Conservation (phyloP, 2,329 filamentous ascomycete species). For the Aspergillus japonicus region DNA sequence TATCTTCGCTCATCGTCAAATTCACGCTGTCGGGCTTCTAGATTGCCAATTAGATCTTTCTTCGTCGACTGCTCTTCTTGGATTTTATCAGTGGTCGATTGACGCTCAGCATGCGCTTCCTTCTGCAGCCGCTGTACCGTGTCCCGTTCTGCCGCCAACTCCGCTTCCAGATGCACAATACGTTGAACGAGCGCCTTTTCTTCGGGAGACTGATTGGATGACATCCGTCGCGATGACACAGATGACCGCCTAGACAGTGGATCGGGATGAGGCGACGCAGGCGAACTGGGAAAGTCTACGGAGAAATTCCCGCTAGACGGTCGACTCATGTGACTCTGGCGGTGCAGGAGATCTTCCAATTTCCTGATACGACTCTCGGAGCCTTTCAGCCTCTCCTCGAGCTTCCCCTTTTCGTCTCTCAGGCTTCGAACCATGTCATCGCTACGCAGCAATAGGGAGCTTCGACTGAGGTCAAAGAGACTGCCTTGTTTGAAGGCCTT, state of each 20-base stretch:
- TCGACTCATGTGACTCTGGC: conserved; percentile 64
- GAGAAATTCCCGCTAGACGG: conserved; percentile 53
- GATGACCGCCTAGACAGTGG: conserved; percentile 58
- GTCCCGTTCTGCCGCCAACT: conserved; percentile 72
- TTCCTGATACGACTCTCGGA: conserved; percentile 86
- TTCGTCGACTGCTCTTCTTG: conserved; percentile 90
- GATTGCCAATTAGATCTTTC: conserved; percentile 88
- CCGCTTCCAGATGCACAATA: conserved; percentile 69
- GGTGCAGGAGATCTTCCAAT: conserved; percentile 86
- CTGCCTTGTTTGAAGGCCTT: conserved; percentile 97
- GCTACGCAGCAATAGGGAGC: conserved; percentile 79
- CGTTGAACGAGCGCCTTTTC: conserved; percentile 63
- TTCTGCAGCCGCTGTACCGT: conserved; percentile 65
- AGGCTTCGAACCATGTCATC: conserved; percentile 75
- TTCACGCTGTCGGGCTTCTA: conserved; percentile 87
- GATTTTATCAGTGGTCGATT: conserved; percentile 64
- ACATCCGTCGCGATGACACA: conserved; percentile 60
- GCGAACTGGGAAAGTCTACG: conserved; percentile 41
- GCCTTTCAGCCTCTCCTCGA: conserved; percentile 74
- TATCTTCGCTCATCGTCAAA: conserved; percentile 82
- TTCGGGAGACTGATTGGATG: conserved; percentile 58
- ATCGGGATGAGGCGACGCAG: conserved; percentile 43
- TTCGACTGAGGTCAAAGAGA: conserved; percentile 87
- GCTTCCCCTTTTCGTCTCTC: conserved; percentile 76
- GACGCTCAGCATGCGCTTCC: conserved; percentile 61